These are phyloP conservation scores for Lanmaoa rubissima DNA, from an alignment of 768 basidiomycete species.

Conservation along the genomic window DNA sequence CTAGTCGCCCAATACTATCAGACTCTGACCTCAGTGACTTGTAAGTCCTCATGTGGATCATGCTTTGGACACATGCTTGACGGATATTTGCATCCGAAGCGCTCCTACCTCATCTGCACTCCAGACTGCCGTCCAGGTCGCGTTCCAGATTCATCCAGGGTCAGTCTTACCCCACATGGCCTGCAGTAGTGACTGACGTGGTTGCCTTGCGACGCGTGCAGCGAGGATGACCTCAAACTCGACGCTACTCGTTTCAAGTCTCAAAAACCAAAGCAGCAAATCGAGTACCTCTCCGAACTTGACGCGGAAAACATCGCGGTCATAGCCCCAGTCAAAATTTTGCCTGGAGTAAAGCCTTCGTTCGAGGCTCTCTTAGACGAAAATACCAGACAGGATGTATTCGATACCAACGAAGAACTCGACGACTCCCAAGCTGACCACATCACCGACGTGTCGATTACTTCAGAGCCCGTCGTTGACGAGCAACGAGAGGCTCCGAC, in stretches of 20 bases:
- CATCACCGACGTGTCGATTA: not conserved
- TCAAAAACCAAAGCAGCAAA: constrained; percentile 31
- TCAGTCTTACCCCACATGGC: constrained; percentile 26
- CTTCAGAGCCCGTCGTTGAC: not conserved
- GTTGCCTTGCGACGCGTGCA: constrained; percentile 9
- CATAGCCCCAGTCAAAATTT: constrained; percentile 28
- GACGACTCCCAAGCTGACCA: not conserved
- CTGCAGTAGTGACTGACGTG: constrained; percentile 12
- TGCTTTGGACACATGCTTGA: constrained; percentile 14
- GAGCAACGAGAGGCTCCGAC: not conserved
- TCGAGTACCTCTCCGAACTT: constrained; percentile 29
- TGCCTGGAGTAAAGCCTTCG: constrained; percentile 2
- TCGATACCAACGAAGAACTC: constrained; percentile 16
- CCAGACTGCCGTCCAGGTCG: constrained; percentile 34
- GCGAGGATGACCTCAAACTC: constrained; percentile 15
- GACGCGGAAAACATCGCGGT: constrained; percentile 28
- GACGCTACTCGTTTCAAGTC: constrained; percentile 32
- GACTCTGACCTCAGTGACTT: constrained; percentile 22
- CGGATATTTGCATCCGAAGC: constrained; percentile 12
- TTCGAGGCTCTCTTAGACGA: constrained; percentile 27
- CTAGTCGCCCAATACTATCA: constrained; percentile 38
- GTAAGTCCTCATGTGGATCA: constrained; percentile 26
- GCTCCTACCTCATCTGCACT: constrained; percentile 18
- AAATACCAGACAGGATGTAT: constrained; percentile 18
- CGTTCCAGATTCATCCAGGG: constrained; percentile 38